Percentiles rank a stretch among this genome's conserved stretches.
phyloP scores from a whole-genome alignment of 208 protist species.

The Wallacemonas collosoma region DNA sequence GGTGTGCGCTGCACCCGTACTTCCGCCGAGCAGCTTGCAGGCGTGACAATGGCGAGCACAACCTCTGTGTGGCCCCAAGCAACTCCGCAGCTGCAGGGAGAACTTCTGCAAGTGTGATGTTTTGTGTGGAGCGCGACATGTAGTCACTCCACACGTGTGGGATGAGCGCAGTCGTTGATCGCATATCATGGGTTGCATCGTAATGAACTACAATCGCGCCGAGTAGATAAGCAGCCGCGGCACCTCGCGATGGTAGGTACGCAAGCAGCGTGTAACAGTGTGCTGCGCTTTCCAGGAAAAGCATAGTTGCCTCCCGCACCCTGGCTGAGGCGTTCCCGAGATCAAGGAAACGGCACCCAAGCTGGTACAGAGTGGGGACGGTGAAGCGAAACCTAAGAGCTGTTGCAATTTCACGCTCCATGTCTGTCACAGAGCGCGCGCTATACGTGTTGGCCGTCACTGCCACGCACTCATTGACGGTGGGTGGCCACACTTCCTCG shows the following conservation, averaged over 20 bases:
- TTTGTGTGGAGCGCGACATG: conserved; percentile 31
- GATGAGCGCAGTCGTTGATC: conserved; percentile 11
- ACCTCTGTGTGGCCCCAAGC: conserved; percentile 52
- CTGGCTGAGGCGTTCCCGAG: conserved; percentile 16
- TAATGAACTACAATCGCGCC: conserved; percentile 43
- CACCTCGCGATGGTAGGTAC: conserved; percentile 68
- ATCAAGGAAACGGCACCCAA: conserved; percentile 59
- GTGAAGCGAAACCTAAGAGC: conserved; percentile 73
- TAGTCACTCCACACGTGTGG: conserved; percentile 49
- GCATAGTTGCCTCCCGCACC: conserved; percentile 49
- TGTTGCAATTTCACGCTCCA: conserved; percentile 71
- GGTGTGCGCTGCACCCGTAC: conserved; percentile 52
- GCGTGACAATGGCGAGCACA: conserved; percentile 54
- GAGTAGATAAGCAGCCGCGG: conserved; percentile 58
- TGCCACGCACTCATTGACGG: conserved; percentile 92
- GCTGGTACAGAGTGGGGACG: conserved; percentile 72
- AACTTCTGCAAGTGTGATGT: conserved; percentile 56
- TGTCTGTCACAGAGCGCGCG: conserved; percentile 70
- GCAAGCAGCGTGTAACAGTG: conserved; percentile 66
- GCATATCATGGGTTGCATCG: conserved; percentile 27
- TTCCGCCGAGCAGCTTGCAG: conserved; percentile 68
- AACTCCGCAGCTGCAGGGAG: conserved; percentile 42
- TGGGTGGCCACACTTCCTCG: conserved; percentile 90
- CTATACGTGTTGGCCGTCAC: conserved; percentile 93
- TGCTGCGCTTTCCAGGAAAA: conserved; percentile 74